phyloP scores from a whole-genome alignment of 257 asterid species.

The Solanum habrochaites region DNA sequence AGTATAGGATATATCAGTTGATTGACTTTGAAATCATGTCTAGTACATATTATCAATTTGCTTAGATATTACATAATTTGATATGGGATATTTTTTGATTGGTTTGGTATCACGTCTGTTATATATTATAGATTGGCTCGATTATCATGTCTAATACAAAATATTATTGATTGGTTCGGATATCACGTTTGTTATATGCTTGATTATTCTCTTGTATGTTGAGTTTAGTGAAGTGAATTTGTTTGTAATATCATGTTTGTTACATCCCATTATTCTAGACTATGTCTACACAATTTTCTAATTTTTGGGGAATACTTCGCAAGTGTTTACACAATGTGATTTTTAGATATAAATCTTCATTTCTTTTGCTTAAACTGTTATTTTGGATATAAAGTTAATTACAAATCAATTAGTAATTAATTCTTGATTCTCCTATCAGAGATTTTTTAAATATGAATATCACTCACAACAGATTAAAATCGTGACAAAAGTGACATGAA shows the following conservation, averaged over 20 bases:
- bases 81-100: too few relatives aligned
- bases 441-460: too few relatives aligned
- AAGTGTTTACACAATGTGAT: neutral
- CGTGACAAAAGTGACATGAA: neutral
- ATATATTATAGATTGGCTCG: too few relatives aligned
- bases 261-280: neutral
- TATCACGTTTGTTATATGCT: neutral
- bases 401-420: too few relatives aligned
- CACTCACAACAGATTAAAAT: neutral
- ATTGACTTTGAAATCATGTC: too few relatives aligned
- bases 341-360: too few relatives aligned
- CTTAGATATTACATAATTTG: too few relatives aligned
- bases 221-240: neutral
- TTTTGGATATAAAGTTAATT: too few relatives aligned
- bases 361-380: neutral
- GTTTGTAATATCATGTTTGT: neutral
- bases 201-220: neutral
- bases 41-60: too few relatives aligned
- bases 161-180: neutral
- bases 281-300: neutral
- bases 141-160: too few relatives aligned
- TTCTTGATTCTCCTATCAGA: too few relatives aligned
- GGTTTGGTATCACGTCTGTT: fast-evolving
- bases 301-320: neutral
- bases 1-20: too few relatives aligned